phyloP scores from a whole-genome alignment of 306 rosid species.

The Gillenia trifoliata region DNA sequence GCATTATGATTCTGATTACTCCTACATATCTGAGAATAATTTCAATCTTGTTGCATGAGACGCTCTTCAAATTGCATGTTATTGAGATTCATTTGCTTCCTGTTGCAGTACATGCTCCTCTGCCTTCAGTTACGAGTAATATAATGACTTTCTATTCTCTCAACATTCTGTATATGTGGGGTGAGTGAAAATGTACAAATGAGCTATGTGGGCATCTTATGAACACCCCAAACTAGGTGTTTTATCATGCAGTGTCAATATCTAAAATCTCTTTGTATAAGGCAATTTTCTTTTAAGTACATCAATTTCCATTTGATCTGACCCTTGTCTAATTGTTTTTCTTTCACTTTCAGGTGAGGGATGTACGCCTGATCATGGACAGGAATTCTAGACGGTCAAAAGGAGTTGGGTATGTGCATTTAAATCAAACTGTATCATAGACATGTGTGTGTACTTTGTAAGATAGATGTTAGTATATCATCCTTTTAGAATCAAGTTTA shows the following conservation, averaged over 20 bases:
- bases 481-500: constrained; percentile 64
- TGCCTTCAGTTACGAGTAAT: constrained; percentile 53
- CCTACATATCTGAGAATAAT: constrained; percentile 1
- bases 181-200: constrained; percentile 37
- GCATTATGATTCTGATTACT: not conserved
- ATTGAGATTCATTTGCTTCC: constrained; percentile 42
- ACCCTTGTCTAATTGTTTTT: not conserved
- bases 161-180: constrained; percentile 41
- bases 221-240: constrained; percentile 23
- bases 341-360: constrained; percentile 72
- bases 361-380: constrained; percentile 98
- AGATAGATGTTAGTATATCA: constrained; percentile 41
- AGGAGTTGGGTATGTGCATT: constrained; percentile 95
- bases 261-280: constrained; percentile 9
- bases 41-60: constrained; percentile 19
- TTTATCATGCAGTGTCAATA: constrained; percentile 19
- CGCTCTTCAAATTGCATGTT: constrained; percentile 30
- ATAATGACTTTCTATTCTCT: constrained; percentile 37
- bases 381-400: constrained; percentile 97
- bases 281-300: not conserved
- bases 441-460: constrained; percentile 40
- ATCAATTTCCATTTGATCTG: constrained; percentile 6
- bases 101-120: constrained; percentile 42
- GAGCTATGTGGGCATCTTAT: constrained; percentile 25
- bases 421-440: constrained; percentile 15